Percentiles rank a stretch among this genome's conserved stretches.
Evolutionary conservation across 1,284 basidiomycete species (phyloP).

Genomic region (Agaricales sp.): DNA sequence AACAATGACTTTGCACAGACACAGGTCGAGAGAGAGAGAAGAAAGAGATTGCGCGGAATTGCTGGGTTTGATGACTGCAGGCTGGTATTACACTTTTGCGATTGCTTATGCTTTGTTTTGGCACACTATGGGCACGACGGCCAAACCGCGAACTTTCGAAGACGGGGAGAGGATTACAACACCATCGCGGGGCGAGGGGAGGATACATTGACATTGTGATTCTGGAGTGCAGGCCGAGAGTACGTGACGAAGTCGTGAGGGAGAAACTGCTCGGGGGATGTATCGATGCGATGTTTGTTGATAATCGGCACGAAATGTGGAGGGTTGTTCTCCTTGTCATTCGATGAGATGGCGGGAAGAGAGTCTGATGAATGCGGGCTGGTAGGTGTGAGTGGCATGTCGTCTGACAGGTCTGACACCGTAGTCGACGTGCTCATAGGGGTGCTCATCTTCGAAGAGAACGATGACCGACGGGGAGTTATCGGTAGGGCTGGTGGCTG

Average conservation of each 20-base stretch:
- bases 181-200: constrained; percentile 1
- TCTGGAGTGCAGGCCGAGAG: constrained; percentile 64
- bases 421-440: constrained; percentile 65
- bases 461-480: constrained; percentile 53
- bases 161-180: not conserved
- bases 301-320: constrained; percentile 57
- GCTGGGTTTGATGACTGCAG: constrained; percentile 20
- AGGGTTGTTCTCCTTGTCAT: constrained; percentile 72
- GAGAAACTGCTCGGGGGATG: constrained; percentile 61
- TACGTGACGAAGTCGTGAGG: constrained; percentile 71
- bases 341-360: constrained; percentile 47
- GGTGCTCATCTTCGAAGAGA: constrained; percentile 49
- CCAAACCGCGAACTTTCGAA: not conserved
- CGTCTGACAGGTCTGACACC: constrained; percentile 66
- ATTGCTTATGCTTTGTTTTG: not conserved
- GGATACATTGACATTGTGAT: constrained; percentile 34
- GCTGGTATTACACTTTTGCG: constrained; percentile 1
- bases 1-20: constrained; percentile 74
- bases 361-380: constrained; percentile 40
- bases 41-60: constrained; percentile 22
- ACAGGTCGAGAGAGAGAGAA: constrained; percentile 33
- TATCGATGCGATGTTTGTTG: constrained; percentile 59
- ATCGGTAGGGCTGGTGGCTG: constrained; percentile 48
- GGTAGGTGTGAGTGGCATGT: constrained; percentile 71
- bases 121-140: not conserved